A percentile compares a stretch with the other conserved stretches of the same genome.
These are phyloP conservation scores for Curvularia sp. DNA, from an alignment of 2,329 filamentous ascomycete species.

Conservation along the genomic window DNA sequence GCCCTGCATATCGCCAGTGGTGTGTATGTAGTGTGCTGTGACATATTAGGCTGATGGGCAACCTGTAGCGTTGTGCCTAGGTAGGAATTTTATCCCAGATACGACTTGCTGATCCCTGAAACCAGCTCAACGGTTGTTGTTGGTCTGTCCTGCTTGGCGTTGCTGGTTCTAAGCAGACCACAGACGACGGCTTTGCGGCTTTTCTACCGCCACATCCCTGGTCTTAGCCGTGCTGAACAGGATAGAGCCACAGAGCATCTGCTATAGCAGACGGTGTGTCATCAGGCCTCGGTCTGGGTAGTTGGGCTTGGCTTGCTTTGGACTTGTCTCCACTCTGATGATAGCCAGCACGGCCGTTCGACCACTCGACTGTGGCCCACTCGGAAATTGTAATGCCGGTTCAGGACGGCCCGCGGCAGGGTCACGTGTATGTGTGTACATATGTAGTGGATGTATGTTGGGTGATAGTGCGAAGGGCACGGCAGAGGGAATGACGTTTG, in stretches of 20 bases:
- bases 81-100: not conserved
- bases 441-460: not conserved
- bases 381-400: not conserved
- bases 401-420: not conserved
- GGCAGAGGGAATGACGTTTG: slow-evolving; percentile 11
- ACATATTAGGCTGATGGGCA: not conserved
- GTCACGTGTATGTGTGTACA: not conserved
- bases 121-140: too few relatives aligned
- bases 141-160: not conserved
- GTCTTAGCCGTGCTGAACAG: not conserved
- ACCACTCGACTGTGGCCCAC: not conserved
- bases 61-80: not conserved
- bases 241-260: not conserved
- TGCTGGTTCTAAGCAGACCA: not conserved
- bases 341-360: not conserved
- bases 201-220: not conserved
- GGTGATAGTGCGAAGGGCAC: slow-evolving; percentile 10
- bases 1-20: not conserved
- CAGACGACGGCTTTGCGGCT: not conserved
- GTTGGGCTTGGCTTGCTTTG: not conserved
- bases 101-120: too few relatives aligned
- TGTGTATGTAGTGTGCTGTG: not conserved
- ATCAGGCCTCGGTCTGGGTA: not conserved
- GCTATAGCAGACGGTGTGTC: not conserved
- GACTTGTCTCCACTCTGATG: not conserved